Base-by-base conservation (phyloP, 345 rosid genomes). In the Citrus inodora region DNA sequence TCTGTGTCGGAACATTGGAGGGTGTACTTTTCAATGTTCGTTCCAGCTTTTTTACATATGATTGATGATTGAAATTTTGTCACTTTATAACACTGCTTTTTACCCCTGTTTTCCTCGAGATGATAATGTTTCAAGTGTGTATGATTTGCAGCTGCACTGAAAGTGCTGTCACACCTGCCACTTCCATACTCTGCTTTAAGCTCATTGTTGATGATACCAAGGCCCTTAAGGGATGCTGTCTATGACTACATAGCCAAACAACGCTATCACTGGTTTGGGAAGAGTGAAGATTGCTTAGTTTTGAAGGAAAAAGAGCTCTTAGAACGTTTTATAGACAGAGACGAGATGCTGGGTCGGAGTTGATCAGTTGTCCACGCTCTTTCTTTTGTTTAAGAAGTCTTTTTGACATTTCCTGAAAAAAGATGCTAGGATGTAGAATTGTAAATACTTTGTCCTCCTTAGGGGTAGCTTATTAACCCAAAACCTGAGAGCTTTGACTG, bases 221-320 rank as follows among this genome's bases (percentile, higher is more conserved):
- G 85, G 67, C 94, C 98, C 10, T 74, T 89, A 8, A 87, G 95
- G 79, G 98, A 93, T 81, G 90, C 88, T 7, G 89, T 90, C 42
- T 94, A 94, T 82, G 97, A 93, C 83, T 83, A 89, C 32, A 81
- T 94, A 63, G 98, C 98, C 10, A 90, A 85, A 77, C 78, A 78
- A 56, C 94, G 95, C 67, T 93, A 92, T 61, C 76, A 83, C 76
- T 93, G 96, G 97, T 93, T 89, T 75, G 98, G 97, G 40, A 93
- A 90, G 67, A 88, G 89, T 60, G 87, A 88, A 5, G 87, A 85
- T 71, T 93, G 98, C 86, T 83, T 95, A 73, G 95, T 90, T 58
- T 82, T 93, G 84, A 82, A 84, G 53, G 97, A 94, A 22, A 80
- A 80, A 42, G 90, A 95, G 84, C 72, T 93, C 78, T 86, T 95